Conservation (phyloP, 768 basidiomycete genomes). For the Phanerodontia chrysosporium region DNA sequence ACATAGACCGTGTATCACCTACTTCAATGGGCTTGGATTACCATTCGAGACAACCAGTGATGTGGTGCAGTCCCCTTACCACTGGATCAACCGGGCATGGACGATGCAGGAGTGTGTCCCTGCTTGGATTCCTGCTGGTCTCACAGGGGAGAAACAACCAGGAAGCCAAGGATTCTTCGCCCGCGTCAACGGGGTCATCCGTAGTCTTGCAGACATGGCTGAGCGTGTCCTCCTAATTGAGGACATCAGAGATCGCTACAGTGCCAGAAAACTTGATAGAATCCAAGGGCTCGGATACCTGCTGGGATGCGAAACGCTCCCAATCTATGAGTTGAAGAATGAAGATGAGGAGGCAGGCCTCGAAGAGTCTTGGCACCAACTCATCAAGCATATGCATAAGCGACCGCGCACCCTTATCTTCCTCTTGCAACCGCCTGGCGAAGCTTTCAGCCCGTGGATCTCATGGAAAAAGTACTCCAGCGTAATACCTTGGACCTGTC, state of each 20-base stretch:
- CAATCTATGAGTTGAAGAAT: not conserved
- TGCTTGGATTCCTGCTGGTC: not conserved
- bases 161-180: not conserved
- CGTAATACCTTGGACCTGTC: not conserved
- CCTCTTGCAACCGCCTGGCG: not conserved
- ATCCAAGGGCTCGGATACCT: not conserved
- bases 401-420: not conserved
- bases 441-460: not conserved
- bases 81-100: conserved; percentile 2
- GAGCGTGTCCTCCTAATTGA: not conserved
- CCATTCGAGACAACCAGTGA: not conserved
- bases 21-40: not conserved
- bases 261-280: not conserved
- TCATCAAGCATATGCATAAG: not conserved
- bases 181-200: not conserved
- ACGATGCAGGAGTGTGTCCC: not conserved
- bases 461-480: not conserved
- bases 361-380: not conserved
- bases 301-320: not conserved
- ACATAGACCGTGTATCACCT: not conserved
- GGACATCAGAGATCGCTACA: not conserved
- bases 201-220: not conserved
- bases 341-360: not conserved
- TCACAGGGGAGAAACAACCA: not conserved
- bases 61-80: not conserved